Base-by-base conservation (phyloP, 495 filamentous ascomycete species). In the Chaetomium tenue region DNA sequence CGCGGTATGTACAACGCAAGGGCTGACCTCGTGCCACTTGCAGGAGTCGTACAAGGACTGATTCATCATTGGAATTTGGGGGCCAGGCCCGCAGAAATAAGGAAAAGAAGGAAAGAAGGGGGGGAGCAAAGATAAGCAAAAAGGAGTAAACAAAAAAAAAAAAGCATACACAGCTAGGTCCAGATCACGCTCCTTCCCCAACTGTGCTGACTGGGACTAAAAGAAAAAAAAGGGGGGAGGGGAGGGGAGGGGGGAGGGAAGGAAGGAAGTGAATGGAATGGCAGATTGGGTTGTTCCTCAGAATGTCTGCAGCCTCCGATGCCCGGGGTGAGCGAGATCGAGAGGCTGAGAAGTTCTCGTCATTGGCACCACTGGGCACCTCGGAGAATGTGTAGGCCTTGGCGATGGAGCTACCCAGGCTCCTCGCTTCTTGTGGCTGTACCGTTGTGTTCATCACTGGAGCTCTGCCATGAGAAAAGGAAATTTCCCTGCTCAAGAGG, bases 381-480 rank as follows among this genome's bases (percentile, higher is more conserved):
- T 56, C 6, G 16, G 53, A 39, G 33, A 16, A n/a, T 16, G 12
- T 33, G 53, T 13, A 30, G 37, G n/a, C 53, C 33, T 39, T 56
- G 30, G 26, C 53, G 20, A 39, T 7, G 33, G 53, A 47, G 23
- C 16, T 1, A 15, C 16, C 53, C 13, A 23, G 16, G 5, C 33
- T 22, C 53, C 53, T 39, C 53, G 53, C 53, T 56, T 39, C 53
- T 56, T 56, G 13, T 13, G 25, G 51, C 30, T 23, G 8, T n/a
- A 56, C 23, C 0, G 30, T 30, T 30, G 51, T 18, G 51, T 30
- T 59, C 51, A 51, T 58, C 58, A 60, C 18, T 0, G 58, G 47
- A 50, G 44, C 15, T 44, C 20, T 18, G 47, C 47, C 22, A 23
- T 7, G 20, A n/a, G n/a, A n/a, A n/a, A 22, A 50, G 28, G 8